Base-by-base conservation (phyloP, 306 rosid species). In the Prosopis cineraria region DNA sequence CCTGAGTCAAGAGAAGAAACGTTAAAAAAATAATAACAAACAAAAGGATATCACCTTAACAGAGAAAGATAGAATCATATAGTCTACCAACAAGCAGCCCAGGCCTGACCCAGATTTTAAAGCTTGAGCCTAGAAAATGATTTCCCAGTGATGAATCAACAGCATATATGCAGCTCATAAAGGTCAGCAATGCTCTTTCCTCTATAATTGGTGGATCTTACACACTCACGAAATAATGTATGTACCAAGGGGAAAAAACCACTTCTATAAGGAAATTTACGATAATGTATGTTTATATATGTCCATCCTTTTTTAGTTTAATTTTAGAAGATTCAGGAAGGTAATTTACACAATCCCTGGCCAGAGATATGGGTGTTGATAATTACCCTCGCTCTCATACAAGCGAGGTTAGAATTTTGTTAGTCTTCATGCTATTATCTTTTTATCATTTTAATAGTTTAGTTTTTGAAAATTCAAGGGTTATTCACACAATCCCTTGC, bases 1-100 rank as follows among this genome's bases (percentile, higher is more conserved):
- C 98, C 97, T 94, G 64, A 75, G 47, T 64, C 36, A 79, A 78
- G 30, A 74, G 41, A 74, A 72, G 3, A 34, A 19, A 4, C 12
- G 67, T 17, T 27, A 70, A 20, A 82, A 63, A 19, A 68, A 27
- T 34, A 37, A 34, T 30, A 55, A 63, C 40, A 16, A 6, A 70
- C 22, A 37, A 58, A 73, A 6, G 36, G 48, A 70, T 33, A 29
- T 75, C 68, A 58, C 34, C 16, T 10, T 2, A 33, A 55, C 8
- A 30, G 13, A 76, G 39, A 30, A 60, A 47, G 31, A 39, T 19
- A 64, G 40, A 14, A 67, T 39, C 52, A 67, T 4, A 5, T 17
- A 16, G 25, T 65, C 17, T n/a, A 10, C 30, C 45, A 65, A 37
- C 48, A 37, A 19, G 19, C 31, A 37, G 30, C 48, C 8, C 4